These are phyloP conservation scores for Stachybotrys chlorohalonatus DNA, from an alignment of 2,329 filamentous ascomycete species.

Conservation along the genomic window DNA sequence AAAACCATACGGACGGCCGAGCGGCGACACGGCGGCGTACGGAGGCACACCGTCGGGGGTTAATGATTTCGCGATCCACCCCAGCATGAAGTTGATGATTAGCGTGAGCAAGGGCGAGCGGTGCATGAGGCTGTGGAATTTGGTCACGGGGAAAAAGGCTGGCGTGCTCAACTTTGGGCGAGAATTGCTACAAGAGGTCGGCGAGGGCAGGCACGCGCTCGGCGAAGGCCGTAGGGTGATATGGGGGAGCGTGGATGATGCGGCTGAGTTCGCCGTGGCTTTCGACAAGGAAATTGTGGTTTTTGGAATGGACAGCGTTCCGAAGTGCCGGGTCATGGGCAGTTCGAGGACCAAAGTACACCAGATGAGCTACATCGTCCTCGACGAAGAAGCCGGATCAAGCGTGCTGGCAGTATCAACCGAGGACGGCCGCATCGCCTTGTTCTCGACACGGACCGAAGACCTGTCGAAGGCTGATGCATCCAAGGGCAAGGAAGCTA, in stretches of 20 bases:
- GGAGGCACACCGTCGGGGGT: slow-evolving; percentile 79
- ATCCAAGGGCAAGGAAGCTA: slow-evolving; percentile 19
- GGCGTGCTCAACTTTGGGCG: slow-evolving; percentile 80
- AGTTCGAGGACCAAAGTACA: slow-evolving; percentile 71
- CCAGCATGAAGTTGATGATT: slow-evolving; percentile 94
- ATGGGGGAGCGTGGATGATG: slow-evolving; percentile 64
- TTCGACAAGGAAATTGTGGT: slow-evolving; percentile 82
- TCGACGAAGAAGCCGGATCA: slow-evolving; percentile 31
- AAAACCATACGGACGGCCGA: slow-evolving; percentile 70
- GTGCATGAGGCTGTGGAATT: slow-evolving; percentile 90
- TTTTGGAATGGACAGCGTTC: slow-evolving; percentile 81
- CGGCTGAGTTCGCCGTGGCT: slow-evolving; percentile 77
- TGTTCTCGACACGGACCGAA: slow-evolving; percentile 61
- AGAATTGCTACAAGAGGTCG: slow-evolving; percentile 62
- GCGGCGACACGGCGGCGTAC: slow-evolving; percentile 78
- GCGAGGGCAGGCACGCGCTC: slow-evolving; percentile 65
- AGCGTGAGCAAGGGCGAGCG: slow-evolving; percentile 83
- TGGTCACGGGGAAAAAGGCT: slow-evolving; percentile 93
- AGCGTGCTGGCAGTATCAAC: slow-evolving; percentile 67
- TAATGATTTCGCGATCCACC: slow-evolving; percentile 92
- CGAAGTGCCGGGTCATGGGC: slow-evolving; percentile 64
- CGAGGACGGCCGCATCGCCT: slow-evolving; percentile 79
- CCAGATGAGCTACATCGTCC: slow-evolving; percentile 62
- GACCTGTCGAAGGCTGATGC: slow-evolving; percentile 30
- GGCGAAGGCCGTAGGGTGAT: slow-evolving; percentile 77